phyloP scores from a whole-genome alignment of 2,329 filamentous ascomycete species.

The Phialophora tarda region DNA sequence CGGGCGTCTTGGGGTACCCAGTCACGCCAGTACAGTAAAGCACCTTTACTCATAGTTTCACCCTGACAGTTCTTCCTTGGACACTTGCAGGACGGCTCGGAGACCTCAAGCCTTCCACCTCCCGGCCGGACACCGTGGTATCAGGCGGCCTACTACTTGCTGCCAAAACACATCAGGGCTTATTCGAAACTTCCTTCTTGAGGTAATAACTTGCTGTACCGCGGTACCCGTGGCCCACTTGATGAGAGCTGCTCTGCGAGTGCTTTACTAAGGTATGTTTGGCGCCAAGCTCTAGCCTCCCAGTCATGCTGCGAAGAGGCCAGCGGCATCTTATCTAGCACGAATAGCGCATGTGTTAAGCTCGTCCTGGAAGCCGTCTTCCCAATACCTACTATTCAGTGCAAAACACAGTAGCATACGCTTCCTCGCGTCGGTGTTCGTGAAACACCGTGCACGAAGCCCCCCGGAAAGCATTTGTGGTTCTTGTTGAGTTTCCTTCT shows the following conservation, averaged over 20 bases:
- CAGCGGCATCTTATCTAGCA: neutral
- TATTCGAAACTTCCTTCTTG: neutral
- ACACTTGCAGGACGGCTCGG: neutral
- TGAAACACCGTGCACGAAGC: neutral
- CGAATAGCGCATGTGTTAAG: neutral
- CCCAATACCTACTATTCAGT: neutral
- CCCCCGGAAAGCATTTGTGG: neutral
- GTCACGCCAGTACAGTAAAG: neutral
- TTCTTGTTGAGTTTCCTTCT: neutral
- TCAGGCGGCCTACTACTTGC: neutral
- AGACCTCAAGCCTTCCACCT: neutral
- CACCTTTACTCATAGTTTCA: neutral
- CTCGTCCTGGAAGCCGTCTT: neutral
- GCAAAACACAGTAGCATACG: neutral
- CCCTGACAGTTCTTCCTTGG: neutral
- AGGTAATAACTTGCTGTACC: neutral
- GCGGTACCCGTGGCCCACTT: neutral
- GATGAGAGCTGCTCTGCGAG: neutral
- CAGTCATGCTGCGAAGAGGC: neutral
- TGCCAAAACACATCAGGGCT: neutral
- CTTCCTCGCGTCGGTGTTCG: neutral
- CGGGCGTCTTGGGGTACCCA: neutral
- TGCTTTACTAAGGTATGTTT: neutral
- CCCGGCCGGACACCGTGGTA: neutral
- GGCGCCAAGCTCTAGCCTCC: neutral